These are phyloP conservation scores for Myxozyma neotropica DNA, from an alignment of 805 yeast species.

Conservation along the genomic window DNA sequence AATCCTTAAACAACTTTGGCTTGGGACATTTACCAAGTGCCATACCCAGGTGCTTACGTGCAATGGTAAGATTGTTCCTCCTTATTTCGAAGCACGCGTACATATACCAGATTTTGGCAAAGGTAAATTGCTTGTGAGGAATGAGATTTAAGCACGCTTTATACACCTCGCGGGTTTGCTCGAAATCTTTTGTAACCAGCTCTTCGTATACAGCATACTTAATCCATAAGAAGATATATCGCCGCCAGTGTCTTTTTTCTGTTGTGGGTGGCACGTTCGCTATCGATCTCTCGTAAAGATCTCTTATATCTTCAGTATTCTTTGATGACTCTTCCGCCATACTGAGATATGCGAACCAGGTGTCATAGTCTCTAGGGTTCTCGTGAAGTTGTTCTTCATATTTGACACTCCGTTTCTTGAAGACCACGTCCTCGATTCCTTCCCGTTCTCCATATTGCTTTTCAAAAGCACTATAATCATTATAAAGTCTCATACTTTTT, in stretches of 20 bases:
- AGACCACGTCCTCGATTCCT: slow-evolving; percentile 56
- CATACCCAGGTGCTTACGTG: slow-evolving; percentile 71
- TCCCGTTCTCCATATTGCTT: slow-evolving; percentile 61
- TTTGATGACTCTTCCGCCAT: slow-evolving; percentile 50
- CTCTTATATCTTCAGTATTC: slow-evolving; percentile 41
- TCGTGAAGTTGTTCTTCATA: slow-evolving; percentile 54
- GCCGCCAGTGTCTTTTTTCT: slow-evolving; percentile 58
- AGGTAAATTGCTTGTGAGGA: slow-evolving; percentile 65
- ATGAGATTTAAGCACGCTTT: slow-evolving; percentile 51
- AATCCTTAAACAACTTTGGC: slow-evolving; percentile 58
- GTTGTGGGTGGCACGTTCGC: slow-evolving; percentile 45
- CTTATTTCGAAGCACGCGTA: slow-evolving; percentile 76
- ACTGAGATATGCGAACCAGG: slow-evolving; percentile 79
- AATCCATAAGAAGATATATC: slow-evolving; percentile 73
- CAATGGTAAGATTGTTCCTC: slow-evolving; percentile 50
- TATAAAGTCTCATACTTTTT: slow-evolving; percentile 45
- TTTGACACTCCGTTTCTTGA: slow-evolving; percentile 55
- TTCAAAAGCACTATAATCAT: slow-evolving; percentile 60
- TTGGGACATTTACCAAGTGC: slow-evolving; percentile 71
- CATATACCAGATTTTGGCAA: slow-evolving; percentile 72
- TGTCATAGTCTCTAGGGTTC: slow-evolving; percentile 64
- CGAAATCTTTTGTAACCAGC: slow-evolving; percentile 47
- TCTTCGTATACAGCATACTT: slow-evolving; percentile 67
- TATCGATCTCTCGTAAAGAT: slow-evolving; percentile 52
- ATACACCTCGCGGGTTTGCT: slow-evolving; percentile 56